phyloP scores from a whole-genome alignment of 768 basidiomycete species.

The Artomyces pyxidatus region DNA sequence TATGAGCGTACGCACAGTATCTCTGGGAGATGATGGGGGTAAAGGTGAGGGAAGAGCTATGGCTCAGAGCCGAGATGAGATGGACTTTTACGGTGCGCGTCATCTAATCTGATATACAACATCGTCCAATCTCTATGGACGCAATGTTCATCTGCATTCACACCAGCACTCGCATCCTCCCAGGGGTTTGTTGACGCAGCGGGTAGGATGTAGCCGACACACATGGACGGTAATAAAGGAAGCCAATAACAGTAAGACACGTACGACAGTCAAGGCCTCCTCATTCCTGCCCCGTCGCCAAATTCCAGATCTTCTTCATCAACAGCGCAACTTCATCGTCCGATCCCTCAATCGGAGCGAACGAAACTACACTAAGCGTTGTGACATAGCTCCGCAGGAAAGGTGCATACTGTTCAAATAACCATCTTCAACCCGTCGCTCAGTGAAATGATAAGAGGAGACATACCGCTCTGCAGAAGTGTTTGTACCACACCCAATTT shows the following conservation, averaged over 20 bases:
- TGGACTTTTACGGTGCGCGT: neutral
- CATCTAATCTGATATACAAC: neutral
- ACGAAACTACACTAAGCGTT: conserved; percentile 62
- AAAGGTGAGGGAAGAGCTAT: no score
- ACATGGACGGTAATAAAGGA: no score
- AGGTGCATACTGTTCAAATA: conserved; percentile 55
- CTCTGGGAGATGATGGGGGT: no score
- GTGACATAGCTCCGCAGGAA: conserved; percentile 69
- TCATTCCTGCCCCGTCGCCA: conserved; percentile 53
- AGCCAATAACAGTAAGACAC: no score
- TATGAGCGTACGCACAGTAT: neutral
- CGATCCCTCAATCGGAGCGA: conserved; percentile 52
- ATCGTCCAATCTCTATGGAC: neutral
- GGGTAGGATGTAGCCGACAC: no score
- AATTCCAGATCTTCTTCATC: conserved; percentile 63
- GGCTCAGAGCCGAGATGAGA: no score
- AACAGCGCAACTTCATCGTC: conserved; percentile 48
- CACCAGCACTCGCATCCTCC: no score
- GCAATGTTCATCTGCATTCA: neutral
- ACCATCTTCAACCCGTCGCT: neutral
- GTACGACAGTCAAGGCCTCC: no score
- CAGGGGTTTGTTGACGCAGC: no score
- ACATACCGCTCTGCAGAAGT: conserved; percentile 71
- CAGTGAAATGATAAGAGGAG: neutral
- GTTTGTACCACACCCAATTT: conserved; percentile 87